Evolutionary conservation across 2,329 filamentous ascomycete species (phyloP).

Genomic region (Nigrospora sphaerica): DNA sequence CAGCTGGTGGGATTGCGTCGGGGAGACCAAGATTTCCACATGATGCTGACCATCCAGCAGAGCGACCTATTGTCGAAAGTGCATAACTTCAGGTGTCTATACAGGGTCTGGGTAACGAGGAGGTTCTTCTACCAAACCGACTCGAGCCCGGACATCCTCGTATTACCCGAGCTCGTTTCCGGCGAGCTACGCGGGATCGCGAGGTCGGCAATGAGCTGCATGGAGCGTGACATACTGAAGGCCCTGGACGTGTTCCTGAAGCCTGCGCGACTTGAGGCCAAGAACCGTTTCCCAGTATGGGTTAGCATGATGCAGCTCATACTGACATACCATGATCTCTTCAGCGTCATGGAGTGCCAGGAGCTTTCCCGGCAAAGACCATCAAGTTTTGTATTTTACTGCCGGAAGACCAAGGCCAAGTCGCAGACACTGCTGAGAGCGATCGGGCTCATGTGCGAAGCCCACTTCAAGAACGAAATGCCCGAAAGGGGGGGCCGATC

Average conservation of each 20-base stretch:
- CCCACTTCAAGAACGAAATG: conserved; percentile 8
- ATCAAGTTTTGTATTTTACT: conserved; percentile 11
- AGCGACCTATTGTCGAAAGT: conserved; percentile 28
- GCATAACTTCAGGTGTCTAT: conserved; percentile 41
- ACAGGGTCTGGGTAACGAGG: conserved; percentile 38
- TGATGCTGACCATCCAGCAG: conserved; percentile 24
- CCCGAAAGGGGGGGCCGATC: not conserved
- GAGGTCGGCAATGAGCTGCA: conserved; percentile 14
- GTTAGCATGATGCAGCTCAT: conserved; percentile 42
- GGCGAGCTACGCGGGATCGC: conserved; percentile 15
- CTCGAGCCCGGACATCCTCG: too few relatives aligned
- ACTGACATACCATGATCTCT: conserved; percentile 35
- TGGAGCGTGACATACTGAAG: conserved; percentile 16
- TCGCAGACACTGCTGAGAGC: conserved; percentile 15
- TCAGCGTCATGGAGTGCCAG: conserved; percentile 6
- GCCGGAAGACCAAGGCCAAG: conserved; percentile 1
- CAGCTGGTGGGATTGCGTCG: not conserved
- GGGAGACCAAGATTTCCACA: not conserved
- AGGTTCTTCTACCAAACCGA: conserved; percentile 28
- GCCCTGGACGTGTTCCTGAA: conserved; percentile 10
- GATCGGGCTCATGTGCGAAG: conserved; percentile 21
- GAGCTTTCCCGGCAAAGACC: too few relatives aligned
- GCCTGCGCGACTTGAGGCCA: not conserved
- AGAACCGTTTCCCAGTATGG: conserved; percentile 32
- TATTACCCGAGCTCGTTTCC: too few relatives aligned